These are phyloP conservation scores for Lagenidium giganteum DNA, from an alignment of 352 stramenopile genomes.

Conservation along the genomic window DNA sequence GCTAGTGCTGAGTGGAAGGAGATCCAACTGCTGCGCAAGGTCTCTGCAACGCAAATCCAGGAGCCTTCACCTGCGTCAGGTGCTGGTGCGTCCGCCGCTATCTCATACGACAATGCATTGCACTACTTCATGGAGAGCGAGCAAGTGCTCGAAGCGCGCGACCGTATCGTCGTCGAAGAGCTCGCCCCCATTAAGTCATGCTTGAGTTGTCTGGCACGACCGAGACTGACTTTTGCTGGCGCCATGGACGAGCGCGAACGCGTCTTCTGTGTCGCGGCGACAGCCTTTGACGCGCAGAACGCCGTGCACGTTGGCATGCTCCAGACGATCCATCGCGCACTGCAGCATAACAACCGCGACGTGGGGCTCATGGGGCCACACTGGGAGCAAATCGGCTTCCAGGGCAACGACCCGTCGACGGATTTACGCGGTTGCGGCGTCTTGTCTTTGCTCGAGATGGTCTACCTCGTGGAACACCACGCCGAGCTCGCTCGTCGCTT, in stretches of 20 bases:
- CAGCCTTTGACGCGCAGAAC: slow-evolving; percentile 36
- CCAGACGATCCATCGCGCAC: slow-evolving; percentile 59
- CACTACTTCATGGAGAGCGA: slow-evolving; percentile 16
- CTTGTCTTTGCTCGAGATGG: slow-evolving; percentile 80
- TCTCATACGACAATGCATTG: slow-evolving; percentile 13
- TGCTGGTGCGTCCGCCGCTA: slow-evolving; percentile 20
- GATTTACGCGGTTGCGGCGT: slow-evolving; percentile 84
- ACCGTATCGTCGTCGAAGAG: slow-evolving; percentile 57
- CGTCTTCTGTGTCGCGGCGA: slow-evolving; percentile 69
- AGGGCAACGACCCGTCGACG: slow-evolving; percentile 82
- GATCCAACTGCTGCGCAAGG: slow-evolving; percentile 28
- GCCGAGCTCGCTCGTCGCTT: slow-evolving; percentile 42
- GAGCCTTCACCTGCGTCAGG: slow-evolving; percentile 8
- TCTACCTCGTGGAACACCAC: slow-evolving; percentile 71
- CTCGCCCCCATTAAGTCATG: slow-evolving; percentile 29
- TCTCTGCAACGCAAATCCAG: background rate
- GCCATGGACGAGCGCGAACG: slow-evolving; percentile 62
- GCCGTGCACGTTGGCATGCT: slow-evolving; percentile 44
- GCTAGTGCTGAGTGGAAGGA: slow-evolving; percentile 44
- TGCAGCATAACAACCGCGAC: slow-evolving; percentile 25
- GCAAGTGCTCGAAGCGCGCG: slow-evolving; percentile 13
- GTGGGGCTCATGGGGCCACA: slow-evolving; percentile 56
- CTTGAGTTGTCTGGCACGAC: slow-evolving; percentile 53
- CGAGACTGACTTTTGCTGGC: slow-evolving; percentile 41
- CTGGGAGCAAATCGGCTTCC: slow-evolving; percentile 88